Conservation (phyloP, 2,329 filamentous ascomycete species). For the Shiraia sp. region DNA sequence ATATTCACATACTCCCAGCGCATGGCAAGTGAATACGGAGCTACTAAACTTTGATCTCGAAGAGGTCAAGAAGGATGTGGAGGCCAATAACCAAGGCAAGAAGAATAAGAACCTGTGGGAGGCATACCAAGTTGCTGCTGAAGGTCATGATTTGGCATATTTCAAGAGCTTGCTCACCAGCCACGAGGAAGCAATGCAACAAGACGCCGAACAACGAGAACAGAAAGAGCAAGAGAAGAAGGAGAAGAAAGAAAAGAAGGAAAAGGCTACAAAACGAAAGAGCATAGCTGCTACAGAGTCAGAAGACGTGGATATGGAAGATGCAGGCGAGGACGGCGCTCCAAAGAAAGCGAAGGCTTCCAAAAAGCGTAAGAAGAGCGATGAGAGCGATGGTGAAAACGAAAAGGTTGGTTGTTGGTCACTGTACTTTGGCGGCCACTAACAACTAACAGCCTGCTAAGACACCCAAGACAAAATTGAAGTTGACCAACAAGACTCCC, state of each 20-base stretch:
- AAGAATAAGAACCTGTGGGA: slow-evolving; percentile 77
- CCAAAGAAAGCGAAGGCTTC: slow-evolving; percentile 41
- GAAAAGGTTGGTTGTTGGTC: slow-evolving; percentile 53
- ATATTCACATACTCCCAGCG: slow-evolving; percentile 58
- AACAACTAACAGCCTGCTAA: slow-evolving; percentile 50
- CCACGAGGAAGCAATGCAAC: slow-evolving; percentile 59
- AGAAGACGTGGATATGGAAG: slow-evolving; percentile 47
- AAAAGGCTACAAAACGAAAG: slow-evolving; percentile 56
- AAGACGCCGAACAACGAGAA: slow-evolving; percentile 66
- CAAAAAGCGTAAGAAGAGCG: slow-evolving; percentile 78
- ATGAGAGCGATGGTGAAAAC: slow-evolving; percentile 70
- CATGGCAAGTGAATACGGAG: slow-evolving; percentile 87
- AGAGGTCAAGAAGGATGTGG: slow-evolving; percentile 71
- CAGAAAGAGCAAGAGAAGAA: slow-evolving; percentile 64
- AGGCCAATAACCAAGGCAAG: slow-evolving; percentile 78
- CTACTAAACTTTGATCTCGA: slow-evolving; percentile 76
- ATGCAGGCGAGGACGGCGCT: slow-evolving; percentile 45
- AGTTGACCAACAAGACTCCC: slow-evolving; percentile 49
- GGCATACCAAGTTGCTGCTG: slow-evolving; percentile 79
- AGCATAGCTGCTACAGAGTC: slow-evolving; percentile 35
- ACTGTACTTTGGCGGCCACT: slow-evolving; percentile 14
- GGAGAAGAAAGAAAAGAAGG: slow-evolving; percentile 63
- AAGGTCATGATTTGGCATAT: slow-evolving; percentile 75
- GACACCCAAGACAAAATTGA: slow-evolving; percentile 56
- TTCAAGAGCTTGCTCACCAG: slow-evolving; percentile 78